Evolutionary conservation across 1,284 basidiomycete species (phyloP).

Genomic region (Pseudomicrostroma phylloplanum): DNA sequence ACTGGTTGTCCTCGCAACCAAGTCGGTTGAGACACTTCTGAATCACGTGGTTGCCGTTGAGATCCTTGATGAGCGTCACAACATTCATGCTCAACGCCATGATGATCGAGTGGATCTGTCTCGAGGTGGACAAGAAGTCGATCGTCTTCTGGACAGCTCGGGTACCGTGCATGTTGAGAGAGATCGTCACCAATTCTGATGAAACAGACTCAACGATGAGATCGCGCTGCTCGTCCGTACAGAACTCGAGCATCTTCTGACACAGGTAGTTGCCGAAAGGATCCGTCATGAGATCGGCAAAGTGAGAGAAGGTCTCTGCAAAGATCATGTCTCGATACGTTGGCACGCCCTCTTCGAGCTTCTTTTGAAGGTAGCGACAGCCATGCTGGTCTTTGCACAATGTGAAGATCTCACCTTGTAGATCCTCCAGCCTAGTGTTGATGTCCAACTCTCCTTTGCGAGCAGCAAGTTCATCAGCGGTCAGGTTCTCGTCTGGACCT

Average conservation of each 20-base stretch:
- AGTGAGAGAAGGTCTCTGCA: constrained; percentile 93
- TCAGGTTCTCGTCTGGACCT: constrained; percentile 46
- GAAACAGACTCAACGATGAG: constrained; percentile 96
- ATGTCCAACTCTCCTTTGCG: constrained; percentile 71
- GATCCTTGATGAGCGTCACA: constrained; percentile 97
- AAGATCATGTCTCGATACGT: constrained; percentile 88
- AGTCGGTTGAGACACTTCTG: constrained; percentile 99
- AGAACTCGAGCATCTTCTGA: constrained; percentile 95
- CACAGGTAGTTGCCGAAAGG: constrained; percentile 99
- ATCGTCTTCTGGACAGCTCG: constrained; percentile 99
- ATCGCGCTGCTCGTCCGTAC: constrained; percentile 95
- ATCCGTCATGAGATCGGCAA: constrained; percentile 98
- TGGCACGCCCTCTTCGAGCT: constrained; percentile 87
- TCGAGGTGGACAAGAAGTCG: constrained; percentile 67
- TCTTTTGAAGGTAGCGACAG: constrained; percentile 97
- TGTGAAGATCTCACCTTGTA: constrained; percentile 81
- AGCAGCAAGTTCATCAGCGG: constrained; percentile 45
- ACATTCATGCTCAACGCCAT: constrained; percentile 93
- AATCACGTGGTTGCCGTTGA: constrained; percentile 99
- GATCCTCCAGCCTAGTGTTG: constrained; percentile 85
- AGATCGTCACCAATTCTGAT: constrained; percentile 93
- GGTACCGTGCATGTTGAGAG: constrained; percentile 99
- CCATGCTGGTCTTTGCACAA: constrained; percentile 99
- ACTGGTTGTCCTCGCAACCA: constrained; percentile 96
- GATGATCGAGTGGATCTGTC: constrained; percentile 94